Evolutionary conservation across 805 yeast genomes (phyloP).

Genomic region (Ogataea glucozyma): DNA sequence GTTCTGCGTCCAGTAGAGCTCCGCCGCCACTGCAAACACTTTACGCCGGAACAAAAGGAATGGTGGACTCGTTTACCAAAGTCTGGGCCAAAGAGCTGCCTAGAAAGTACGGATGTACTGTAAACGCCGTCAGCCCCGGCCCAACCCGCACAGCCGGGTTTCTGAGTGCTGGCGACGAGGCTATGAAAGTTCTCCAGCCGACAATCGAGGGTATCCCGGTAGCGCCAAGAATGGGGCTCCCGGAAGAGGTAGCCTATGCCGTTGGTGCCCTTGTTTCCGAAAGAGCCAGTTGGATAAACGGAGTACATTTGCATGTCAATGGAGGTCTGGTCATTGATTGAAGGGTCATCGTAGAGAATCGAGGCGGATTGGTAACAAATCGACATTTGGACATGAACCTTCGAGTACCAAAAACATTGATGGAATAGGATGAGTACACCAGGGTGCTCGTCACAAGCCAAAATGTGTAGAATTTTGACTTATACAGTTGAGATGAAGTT

Average conservation of each 20-base stretch:
- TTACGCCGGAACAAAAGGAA: constrained; percentile 15
- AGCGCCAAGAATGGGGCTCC: constrained; percentile 14
- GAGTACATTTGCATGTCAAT: constrained; percentile 13
- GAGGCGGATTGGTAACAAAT: too few species aligned
- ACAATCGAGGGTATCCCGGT: constrained; percentile 12
- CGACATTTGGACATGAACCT: too few species aligned
- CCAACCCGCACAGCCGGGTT: constrained; percentile 15
- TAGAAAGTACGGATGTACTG: constrained; percentile 12
- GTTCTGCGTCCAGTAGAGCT: constrained; percentile 13
- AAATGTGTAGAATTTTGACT: too few species aligned
- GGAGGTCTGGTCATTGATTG: constrained; percentile 14
- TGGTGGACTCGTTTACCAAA: constrained; percentile 15
- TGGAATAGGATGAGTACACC: too few species aligned
- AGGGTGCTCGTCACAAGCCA: too few species aligned
- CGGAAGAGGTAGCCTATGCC: constrained; percentile 12
- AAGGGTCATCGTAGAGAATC: not conserved
- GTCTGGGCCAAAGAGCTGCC: constrained; percentile 17
- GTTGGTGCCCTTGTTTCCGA: constrained; percentile 10
- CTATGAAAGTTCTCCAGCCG: constrained; percentile 15
- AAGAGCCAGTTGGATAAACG: constrained; percentile 14
- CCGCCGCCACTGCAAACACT: constrained; percentile 12
- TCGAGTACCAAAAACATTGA: too few species aligned
- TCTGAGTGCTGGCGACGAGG: constrained; percentile 12
- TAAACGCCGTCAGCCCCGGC: constrained; percentile 15
- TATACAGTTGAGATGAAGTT: too few species aligned